Base-by-base conservation (phyloP, 73 alveolate species). In the Uronychia setigera region DNA sequence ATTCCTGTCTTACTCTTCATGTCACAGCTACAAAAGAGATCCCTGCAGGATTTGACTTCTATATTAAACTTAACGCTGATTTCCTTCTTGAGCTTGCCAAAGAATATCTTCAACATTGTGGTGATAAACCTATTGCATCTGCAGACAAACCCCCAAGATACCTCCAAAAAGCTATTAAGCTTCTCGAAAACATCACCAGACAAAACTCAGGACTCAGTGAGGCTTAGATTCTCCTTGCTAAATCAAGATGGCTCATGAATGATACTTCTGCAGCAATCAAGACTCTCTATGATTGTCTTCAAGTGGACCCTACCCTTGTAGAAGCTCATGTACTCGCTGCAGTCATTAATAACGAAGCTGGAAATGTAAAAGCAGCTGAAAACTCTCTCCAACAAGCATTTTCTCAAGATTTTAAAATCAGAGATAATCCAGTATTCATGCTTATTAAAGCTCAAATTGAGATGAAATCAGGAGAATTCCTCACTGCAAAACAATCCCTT, bases 341-440 rank as follows among this genome's bases (percentile, higher is more conserved):
- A 0, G 74, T 96, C 59, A 96, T 96, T 60, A 91, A 94, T 60
- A 89, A 90, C 74, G 93, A 93, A 67, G 33, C 94, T 1, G 93
- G 94, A 25, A 84, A 94, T 59, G 74, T 77, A 59, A 89, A 88
- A 34, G 89, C 96, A 58, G 99, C 99, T 27, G 81, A 88, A 67
- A 87, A 94, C 76, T 77, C 95, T 57, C 91, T 96, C 29, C 90
- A 96, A 79, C 92, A 96, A 80, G 99, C 99, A 26, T 83, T 96
- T 78, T 96, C 99, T 28, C 87, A 93, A 81, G 96, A 94, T 79
- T 96, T 96, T 79, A 85, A 82, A 31, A 96, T 96, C 60, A 60
- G 99, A 75, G 97, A 92, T 31, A 96, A 96, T 81, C 98, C 99
- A 13, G 91, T 96, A 30, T 96, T 92, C 77, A 86, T 96, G 97